Conservation (phyloP, 2,329 filamentous ascomycete genomes). For the Diaporthe aspalathi region DNA sequence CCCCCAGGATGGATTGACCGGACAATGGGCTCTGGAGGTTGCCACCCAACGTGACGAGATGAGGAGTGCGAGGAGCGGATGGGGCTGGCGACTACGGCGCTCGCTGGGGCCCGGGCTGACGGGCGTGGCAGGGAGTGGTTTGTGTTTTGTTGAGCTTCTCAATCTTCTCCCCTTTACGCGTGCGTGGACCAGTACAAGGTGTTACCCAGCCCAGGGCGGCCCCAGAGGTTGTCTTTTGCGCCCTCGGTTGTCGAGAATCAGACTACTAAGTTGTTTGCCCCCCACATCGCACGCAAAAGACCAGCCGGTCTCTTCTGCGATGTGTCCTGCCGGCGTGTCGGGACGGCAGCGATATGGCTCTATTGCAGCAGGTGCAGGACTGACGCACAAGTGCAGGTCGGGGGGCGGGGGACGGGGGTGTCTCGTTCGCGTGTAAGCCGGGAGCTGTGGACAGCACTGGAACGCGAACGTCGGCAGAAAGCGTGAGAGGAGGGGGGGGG, state of each 20-base stretch:
- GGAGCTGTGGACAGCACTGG: slow-evolving; percentile 34
- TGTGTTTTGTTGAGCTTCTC: slow-evolving; percentile 19
- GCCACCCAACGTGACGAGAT: slow-evolving; percentile 23
- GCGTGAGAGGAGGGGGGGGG: not conserved
- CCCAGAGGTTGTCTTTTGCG: slow-evolving; percentile 26
- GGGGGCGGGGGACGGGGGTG: not conserved
- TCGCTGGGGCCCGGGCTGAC: slow-evolving; percentile 8
- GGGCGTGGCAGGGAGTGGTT: not conserved
- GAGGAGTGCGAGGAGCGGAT: slow-evolving; percentile 34
- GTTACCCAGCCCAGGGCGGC: slow-evolving; percentile 27
- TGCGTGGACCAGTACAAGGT: slow-evolving; percentile 11
- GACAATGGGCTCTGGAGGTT: slow-evolving; percentile 4
- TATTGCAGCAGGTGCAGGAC: slow-evolving; percentile 17
- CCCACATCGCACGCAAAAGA: slow-evolving; percentile 59
- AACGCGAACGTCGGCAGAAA: slow-evolving; percentile 13
- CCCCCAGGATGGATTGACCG: slow-evolving; percentile 46
- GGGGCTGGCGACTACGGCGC: slow-evolving; percentile 1
- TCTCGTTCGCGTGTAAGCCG: slow-evolving; percentile 22
- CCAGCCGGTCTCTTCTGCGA: slow-evolving; percentile 47
- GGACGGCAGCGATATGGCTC: not conserved
- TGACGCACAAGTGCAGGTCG: slow-evolving; percentile 22
- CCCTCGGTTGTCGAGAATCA: slow-evolving; percentile 42
- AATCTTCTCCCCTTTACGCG: slow-evolving; percentile 17
- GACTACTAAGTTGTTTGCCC: slow-evolving; percentile 55
- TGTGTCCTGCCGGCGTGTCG: slow-evolving; percentile 36